phyloP scores from a whole-genome alignment of 192 early-diverging fungal species.

The Chytriomyces sp. region DNA sequence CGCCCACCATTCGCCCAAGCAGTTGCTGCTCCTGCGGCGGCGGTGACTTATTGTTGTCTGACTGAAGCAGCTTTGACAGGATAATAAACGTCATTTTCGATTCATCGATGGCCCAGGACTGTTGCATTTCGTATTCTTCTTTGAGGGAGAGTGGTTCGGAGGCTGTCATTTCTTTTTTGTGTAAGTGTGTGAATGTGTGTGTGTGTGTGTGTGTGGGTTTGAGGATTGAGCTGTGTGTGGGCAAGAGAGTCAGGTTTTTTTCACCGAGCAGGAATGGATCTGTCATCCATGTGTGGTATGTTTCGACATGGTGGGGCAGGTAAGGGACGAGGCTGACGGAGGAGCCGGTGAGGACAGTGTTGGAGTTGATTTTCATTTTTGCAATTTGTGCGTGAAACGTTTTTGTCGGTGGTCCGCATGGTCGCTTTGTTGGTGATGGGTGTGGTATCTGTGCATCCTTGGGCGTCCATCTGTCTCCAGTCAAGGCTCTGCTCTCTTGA shows the following conservation, averaged over 20 bases:
- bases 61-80: slow-evolving; percentile 23
- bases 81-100: slow-evolving; percentile 60
- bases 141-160: slow-evolving; percentile 91
- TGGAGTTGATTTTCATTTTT: slow-evolving; percentile 36
- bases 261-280: slow-evolving; percentile 81
- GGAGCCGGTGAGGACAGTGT: slow-evolving; percentile 46
- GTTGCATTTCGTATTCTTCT: slow-evolving; percentile 95
- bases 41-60: slow-evolving; percentile 16
- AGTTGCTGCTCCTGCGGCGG: not conserved
- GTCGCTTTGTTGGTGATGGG: too few relatives aligned
- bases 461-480: too few relatives aligned
- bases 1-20: slow-evolving; percentile 81
- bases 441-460: too few relatives aligned
- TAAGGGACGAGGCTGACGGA: slow-evolving; percentile 83
- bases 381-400: too few relatives aligned
- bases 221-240: not conserved
- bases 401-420: too few relatives aligned
- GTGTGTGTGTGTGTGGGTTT: not conserved
- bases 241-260: not conserved
- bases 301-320: slow-evolving; percentile 78
- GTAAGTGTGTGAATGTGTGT: not conserved
- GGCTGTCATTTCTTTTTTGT: slow-evolving; percentile 83
- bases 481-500: too few relatives aligned
- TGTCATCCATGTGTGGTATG: slow-evolving; percentile 97
- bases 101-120: slow-evolving; percentile 83